These are phyloP conservation scores for Thalassiosira pacifica DNA, from an alignment of 352 stramenopile genomes.

Conservation along the genomic window DNA sequence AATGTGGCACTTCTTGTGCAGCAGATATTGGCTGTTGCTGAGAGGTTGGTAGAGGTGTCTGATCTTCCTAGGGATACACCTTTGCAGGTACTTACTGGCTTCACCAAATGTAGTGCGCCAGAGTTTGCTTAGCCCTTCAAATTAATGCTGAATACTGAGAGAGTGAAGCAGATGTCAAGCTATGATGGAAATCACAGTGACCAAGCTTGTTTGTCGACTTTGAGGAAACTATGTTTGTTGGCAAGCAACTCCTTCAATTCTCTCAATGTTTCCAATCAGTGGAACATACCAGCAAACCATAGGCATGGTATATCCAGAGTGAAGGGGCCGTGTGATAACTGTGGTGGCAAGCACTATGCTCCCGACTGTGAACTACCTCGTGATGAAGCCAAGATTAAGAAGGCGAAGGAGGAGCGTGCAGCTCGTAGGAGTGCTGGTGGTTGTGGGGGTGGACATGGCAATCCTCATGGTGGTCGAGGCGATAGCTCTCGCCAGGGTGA, in stretches of 20 bases:
- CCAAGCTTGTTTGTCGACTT: not conserved
- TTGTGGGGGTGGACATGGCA: not conserved
- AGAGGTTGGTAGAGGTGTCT: not conserved
- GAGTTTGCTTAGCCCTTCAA: not conserved
- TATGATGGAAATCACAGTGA: too few species aligned
- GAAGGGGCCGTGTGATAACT: not conserved
- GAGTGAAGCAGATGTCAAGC: too few species aligned
- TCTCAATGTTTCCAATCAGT: not conserved
- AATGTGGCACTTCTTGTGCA: not conserved
- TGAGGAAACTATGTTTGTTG: not conserved
- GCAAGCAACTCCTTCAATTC: not conserved
- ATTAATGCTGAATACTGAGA: too few species aligned
- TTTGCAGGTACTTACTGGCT: not conserved
- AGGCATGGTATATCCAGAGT: not conserved
- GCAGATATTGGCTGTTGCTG: constrained; percentile 11
- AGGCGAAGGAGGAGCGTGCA: not conserved
- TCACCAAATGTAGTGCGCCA: not conserved
- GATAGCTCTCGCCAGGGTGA: not conserved
- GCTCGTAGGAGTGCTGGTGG: not conserved
- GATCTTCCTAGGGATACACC: not conserved
- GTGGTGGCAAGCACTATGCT: too few species aligned
- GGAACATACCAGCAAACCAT: not conserved
- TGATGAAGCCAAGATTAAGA: too few species aligned
- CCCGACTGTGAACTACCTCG: too few species aligned
- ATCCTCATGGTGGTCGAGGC: not conserved